Base-by-base conservation (phyloP, 129 eudicot genomes). In the Escallonia herrerae region DNA sequence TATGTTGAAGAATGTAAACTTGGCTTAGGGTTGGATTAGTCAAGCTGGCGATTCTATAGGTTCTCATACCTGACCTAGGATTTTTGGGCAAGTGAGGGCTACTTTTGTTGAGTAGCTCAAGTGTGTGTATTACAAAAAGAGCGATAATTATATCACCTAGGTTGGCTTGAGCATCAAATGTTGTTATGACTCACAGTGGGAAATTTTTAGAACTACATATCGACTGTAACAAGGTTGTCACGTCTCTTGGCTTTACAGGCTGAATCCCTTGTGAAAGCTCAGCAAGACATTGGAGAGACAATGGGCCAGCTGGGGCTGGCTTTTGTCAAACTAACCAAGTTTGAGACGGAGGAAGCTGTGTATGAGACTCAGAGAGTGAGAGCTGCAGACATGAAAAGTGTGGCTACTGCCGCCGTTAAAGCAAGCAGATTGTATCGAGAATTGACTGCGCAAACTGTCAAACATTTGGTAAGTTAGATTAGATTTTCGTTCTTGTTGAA, bases 231-330 rank as follows among this genome's bases (percentile, higher is more conserved):
- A 22, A 22, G 33, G 33, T 22, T 22, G 33, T 22, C 33, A 22
- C 33, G 33, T 22, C 33, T 42, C 42, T n/a, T 70, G 56, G 8
- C 58, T 58, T 56, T 78, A 73, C 82, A 90, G 96, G 99, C 99
- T 45, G 99, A 93, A 74, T 72, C 86, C 12, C 86, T 93, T 60
- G 96, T 94, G 57, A 94, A 94, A 80, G 90, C 90, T 68, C 99
- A 94, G 77, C 97, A 94, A 76, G 99, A 94, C 63, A 80, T 84
- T 63, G 99, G 97, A 64, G 94, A 86, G 57, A 89, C 99, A 10
- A 70, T 94, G 82, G 97, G 99, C 54, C 95, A 89, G 69, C 65
- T 94, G 70, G 97, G 99, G 15, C 42, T 89, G 51, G 87, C 97
- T 46, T 86, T 89, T 73, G 89, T 94, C 53, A 89, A 89, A 65